Base-by-base conservation (phyloP, 441 rosid species). In the Rhodomyrtus psidioides region DNA sequence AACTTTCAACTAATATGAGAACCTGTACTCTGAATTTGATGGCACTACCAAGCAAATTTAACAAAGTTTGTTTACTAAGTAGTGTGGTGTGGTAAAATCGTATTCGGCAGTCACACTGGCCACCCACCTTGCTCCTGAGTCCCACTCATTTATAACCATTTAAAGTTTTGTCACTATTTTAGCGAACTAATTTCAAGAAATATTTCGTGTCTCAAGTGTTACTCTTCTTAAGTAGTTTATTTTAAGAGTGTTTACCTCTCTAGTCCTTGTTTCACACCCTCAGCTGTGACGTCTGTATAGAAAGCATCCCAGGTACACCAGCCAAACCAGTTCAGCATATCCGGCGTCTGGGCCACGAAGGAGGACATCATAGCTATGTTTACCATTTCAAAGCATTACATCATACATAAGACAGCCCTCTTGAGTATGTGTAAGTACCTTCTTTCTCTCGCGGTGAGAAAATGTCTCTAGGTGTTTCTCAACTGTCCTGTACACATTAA, bases 251-350 rank as follows among this genome's bases (percentile, higher is more conserved):
- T 44, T 57, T 88, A 91, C 94, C 93, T 91, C 87, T 91, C 90
- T 46, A 94, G 82, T 53, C 96, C 94, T 90, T 89, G 89, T 84
- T 90, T 92, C 53, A 93, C 92, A 16, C 92, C 94, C 83, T 91
- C 91, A 16, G 93, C 89, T 44, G 90, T 91, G 74, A 94, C 94
- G 34, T 93, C 90, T 24, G 93, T 93, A 86, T 94, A 92, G 86
- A 93, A 93, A 83, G 95, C 96, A 87, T 94, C 95, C 95, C 96
- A 94, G 42, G 95, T 93, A 81, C 94, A 94, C 96, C 96, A 94
- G 27, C 96, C 95, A 88, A 93, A 94, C 95, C 94, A 93, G 84
- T 94, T 93, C 87, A 94, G 87, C 92, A 91, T 88, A 88, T 92
- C 92, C 2, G 93, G 96, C 92, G 90, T 92, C 94, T 92, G 86